Evolutionary conservation across 768 basidiomycete genomes (phyloP).

Genomic region (Lactifluus echinatus): DNA sequence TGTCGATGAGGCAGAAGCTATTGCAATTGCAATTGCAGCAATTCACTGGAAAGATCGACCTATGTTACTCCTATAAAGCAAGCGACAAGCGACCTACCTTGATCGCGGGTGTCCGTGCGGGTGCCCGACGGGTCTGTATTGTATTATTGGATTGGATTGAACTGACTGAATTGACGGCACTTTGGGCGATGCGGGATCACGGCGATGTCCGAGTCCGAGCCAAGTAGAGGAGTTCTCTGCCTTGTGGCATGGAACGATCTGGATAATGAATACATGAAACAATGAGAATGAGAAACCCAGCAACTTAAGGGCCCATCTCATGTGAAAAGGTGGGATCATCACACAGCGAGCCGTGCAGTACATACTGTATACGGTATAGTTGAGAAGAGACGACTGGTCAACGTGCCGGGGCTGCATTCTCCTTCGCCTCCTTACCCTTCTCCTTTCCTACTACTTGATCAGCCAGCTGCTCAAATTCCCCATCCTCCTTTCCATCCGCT

Average conservation of each 20-base stretch:
- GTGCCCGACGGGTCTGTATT: too few species aligned
- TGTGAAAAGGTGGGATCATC: background rate
- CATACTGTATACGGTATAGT: background rate
- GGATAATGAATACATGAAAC: background rate
- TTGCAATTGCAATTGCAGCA: too few species aligned
- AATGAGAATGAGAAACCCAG: background rate
- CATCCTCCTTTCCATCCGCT: constrained; percentile 62
- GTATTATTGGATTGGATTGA: too few species aligned
- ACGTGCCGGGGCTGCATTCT: constrained; percentile 17
- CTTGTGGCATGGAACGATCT: background rate
- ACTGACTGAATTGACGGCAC: too few species aligned
- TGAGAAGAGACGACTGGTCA: background rate
- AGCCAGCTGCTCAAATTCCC: constrained; percentile 24
- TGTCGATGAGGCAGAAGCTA: too few species aligned
- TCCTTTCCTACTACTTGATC: constrained; percentile 20
- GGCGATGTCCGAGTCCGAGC: background rate
- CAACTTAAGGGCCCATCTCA: background rate
- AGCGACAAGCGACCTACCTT: too few species aligned
- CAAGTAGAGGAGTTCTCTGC: background rate
- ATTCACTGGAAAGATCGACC: too few species aligned
- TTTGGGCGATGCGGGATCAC: background rate
- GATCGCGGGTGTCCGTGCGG: too few species aligned
- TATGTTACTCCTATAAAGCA: too few species aligned
- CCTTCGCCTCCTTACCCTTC: constrained; percentile 14
- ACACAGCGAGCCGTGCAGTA: background rate